Conservation (phyloP, 306 rosid genomes). For the Vachellia pachyceras region DNA sequence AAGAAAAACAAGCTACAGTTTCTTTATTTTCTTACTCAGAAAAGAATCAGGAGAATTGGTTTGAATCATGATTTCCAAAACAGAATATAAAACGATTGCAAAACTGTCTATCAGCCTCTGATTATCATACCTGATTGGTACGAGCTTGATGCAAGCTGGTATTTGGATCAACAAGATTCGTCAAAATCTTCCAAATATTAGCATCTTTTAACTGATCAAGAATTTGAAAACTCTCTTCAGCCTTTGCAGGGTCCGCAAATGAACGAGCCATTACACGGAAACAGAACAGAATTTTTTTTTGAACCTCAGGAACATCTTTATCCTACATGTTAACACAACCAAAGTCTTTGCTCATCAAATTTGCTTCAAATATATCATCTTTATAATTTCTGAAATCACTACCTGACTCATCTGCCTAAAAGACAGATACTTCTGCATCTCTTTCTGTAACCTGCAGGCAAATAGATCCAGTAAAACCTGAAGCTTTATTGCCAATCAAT, state of each 20-base stretch:
- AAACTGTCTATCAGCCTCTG: conserved; percentile 36
- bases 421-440: conserved; percentile 91
- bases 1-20: conserved; percentile 32
- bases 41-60: conserved; percentile 22
- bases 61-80: conserved; percentile 21
- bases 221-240: conserved; percentile 88
- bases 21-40: conserved; percentile 19
- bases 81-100: not conserved
- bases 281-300: conserved; percentile 75
- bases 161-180: conserved; percentile 81
- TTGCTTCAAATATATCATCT: conserved; percentile 32
- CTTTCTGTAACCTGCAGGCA: conserved; percentile 90
- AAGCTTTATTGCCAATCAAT: conserved; percentile 46
- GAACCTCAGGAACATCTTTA: conserved; percentile 85
- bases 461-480: conserved; percentile 55
- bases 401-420: conserved; percentile 88
- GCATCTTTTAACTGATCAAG: conserved; percentile 91
- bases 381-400: conserved; percentile 43
- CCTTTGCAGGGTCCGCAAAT: conserved; percentile 82
- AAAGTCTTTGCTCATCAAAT: conserved; percentile 44
- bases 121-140: conserved; percentile 60
- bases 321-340: conserved; percentile 70
- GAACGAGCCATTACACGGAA: conserved; percentile 93
- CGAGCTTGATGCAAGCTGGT: conserved; percentile 75
- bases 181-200: conserved; percentile 88